Percentiles rank a stretch among this genome's conserved stretches.
These are phyloP conservation scores for Striga asiatica DNA, from an alignment of 257 asterid species.

Conservation along the genomic window DNA sequence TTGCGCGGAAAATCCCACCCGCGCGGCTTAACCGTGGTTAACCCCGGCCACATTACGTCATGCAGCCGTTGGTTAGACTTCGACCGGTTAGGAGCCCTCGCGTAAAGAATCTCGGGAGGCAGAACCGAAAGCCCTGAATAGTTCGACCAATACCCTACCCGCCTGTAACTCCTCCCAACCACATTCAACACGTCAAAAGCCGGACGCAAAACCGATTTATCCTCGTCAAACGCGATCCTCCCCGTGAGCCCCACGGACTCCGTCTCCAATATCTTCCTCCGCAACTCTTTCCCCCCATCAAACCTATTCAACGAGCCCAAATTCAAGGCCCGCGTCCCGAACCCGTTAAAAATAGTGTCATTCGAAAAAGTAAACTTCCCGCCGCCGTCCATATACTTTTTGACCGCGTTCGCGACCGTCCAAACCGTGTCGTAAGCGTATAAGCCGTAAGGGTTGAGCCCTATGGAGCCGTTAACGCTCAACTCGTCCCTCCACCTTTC, in stretches of 20 bases:
- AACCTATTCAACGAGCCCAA: slow-evolving; percentile 16
- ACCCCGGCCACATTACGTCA: slow-evolving; percentile 49
- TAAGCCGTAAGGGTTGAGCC: slow-evolving; percentile 18
- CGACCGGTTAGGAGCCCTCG: slow-evolving; percentile 15
- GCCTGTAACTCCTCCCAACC: slow-evolving; percentile 14
- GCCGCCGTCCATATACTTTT: slow-evolving; percentile 12
- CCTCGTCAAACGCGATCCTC: slow-evolving; percentile 3
- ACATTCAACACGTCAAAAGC: slow-evolving; percentile 21
- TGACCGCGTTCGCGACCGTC: slow-evolving; percentile 20
- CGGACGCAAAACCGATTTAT: slow-evolving; percentile 14
- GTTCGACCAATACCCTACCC: slow-evolving; percentile 24
- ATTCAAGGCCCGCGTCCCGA: background rate
- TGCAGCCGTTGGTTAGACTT: slow-evolving; percentile 28
- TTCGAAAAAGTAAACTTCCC: slow-evolving; percentile 17
- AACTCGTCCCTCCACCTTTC: slow-evolving; percentile 17
- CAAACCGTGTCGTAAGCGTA: slow-evolving; percentile 31
- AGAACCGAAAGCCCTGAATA: slow-evolving; percentile 19
- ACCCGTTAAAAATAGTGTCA: slow-evolving; percentile 11
- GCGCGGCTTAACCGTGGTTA: slow-evolving; percentile 35
- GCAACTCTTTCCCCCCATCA: slow-evolving; percentile 17
- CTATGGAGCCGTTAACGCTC: slow-evolving; percentile 8
- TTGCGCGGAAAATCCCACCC: slow-evolving; percentile 58
- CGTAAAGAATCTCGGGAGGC: slow-evolving; percentile 17
- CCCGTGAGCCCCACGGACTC: slow-evolving; percentile 18
- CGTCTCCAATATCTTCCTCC: slow-evolving; percentile 2